Percentiles rank a stretch among this genome's conserved stretches.
Evolutionary conservation across 345 rosid species (phyloP).

Genomic region (Lepidium aucheri): DNA sequence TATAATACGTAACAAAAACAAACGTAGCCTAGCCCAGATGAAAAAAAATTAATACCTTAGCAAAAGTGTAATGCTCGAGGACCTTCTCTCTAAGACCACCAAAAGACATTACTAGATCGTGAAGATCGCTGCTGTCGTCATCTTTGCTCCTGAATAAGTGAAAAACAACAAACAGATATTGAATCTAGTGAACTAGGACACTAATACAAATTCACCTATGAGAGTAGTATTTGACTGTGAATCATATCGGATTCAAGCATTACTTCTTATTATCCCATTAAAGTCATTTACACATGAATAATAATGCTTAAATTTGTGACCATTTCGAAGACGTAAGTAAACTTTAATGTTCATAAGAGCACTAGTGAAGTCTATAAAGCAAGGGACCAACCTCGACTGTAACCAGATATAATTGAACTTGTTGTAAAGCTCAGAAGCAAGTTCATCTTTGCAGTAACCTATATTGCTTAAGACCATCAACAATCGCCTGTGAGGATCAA

Average conservation of each 20-base stretch:
- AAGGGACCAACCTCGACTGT: conserved; percentile 47
- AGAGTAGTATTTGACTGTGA: not conserved
- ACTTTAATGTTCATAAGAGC: not conserved
- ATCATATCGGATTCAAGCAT: not conserved
- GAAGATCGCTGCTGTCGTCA: conserved; percentile 62
- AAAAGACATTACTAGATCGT: conserved; percentile 69
- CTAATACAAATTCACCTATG: not conserved
- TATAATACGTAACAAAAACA: not conserved
- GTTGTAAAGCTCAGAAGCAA: conserved; percentile 66
- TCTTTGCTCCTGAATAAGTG: conserved; percentile 48
- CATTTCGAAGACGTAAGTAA: not conserved
- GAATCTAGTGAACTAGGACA: not conserved
- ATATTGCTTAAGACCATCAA: conserved; percentile 86
- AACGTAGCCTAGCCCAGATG: not conserved
- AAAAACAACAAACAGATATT: conserved; percentile 14
- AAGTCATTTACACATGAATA: not conserved
- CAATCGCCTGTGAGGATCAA: conserved; percentile 66
- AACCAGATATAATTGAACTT: conserved; percentile 76
- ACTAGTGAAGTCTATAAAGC: conserved; percentile 4
- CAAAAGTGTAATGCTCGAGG: conserved; percentile 83
- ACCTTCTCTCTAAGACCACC: conserved; percentile 82
- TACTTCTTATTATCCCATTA: not conserved
- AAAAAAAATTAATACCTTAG: conserved; percentile 49
- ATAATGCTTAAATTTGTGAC: not conserved
- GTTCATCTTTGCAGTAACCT: conserved; percentile 96